Conservation (phyloP, 164 flowering plant genomes). For the Echeveria elegans region DNA sequence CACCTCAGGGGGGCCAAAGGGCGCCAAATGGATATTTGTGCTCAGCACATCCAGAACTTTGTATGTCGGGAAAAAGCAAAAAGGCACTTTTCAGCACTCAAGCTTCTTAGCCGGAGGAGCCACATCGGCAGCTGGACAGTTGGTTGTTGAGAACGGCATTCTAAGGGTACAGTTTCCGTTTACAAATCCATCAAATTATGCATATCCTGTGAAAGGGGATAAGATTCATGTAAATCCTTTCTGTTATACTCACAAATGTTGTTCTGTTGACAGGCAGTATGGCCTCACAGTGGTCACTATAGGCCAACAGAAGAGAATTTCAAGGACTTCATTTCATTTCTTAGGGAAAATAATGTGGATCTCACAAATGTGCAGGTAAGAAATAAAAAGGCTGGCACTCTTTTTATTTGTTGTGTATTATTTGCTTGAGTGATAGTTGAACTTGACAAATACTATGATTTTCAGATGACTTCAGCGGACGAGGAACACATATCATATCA, state of each 20-base stretch:
- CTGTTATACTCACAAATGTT: neutral
- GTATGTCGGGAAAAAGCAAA: conserved; percentile 55
- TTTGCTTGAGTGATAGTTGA: neutral
- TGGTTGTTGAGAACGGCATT: conserved; percentile 45
- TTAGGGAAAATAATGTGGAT: conserved; percentile 49
- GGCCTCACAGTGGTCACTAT: conserved; percentile 89
- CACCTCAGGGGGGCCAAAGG: conserved; percentile 27
- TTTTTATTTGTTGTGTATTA: neutral
- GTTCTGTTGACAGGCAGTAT: conserved; percentile 50
- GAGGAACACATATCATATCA: conserved; percentile 25
- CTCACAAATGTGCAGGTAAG: conserved; percentile 51
- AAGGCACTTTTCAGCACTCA: conserved; percentile 68
- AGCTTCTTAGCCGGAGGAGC: conserved; percentile 79
- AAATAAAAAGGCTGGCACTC: neutral
- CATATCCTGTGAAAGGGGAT: neutral
- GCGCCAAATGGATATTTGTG: conserved; percentile 63
- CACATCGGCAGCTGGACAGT: conserved; percentile 58
- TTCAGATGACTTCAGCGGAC: conserved; percentile 46
- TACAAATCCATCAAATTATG: neutral
- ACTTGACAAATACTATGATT: neutral
- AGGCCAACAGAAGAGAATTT: conserved; percentile 69
- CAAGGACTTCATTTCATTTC: conserved; percentile 50
- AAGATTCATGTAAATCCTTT: neutral
- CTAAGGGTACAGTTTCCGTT: conserved; percentile 35
- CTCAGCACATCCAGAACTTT: conserved; percentile 48